These are phyloP conservation scores for Fusarium irregulare DNA, from an alignment of 2,329 filamentous ascomycete genomes.

Conservation along the genomic window DNA sequence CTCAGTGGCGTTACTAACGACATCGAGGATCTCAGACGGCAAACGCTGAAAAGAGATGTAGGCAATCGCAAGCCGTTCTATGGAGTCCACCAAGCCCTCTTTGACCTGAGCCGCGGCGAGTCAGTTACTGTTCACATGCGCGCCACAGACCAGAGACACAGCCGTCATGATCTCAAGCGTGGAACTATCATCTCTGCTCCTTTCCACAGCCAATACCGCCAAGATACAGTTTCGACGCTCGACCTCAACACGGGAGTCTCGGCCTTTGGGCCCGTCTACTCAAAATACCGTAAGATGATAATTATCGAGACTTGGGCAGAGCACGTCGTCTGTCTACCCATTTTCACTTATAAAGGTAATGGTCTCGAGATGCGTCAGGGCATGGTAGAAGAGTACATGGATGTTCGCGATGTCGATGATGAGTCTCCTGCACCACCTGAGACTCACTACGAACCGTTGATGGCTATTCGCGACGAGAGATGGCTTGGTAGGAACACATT, in stretches of 20 bases:
- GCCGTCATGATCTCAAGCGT: not conserved
- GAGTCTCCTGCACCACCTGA: not conserved
- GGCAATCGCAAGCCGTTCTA: constrained; percentile 10
- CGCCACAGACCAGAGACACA: not conserved
- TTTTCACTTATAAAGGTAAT: constrained; percentile 36
- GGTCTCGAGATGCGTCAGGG: constrained; percentile 23
- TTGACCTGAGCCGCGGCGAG: constrained; percentile 14
- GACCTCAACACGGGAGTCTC: constrained; percentile 23
- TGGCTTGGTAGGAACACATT: constrained; percentile 22
- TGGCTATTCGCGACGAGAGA: not conserved
- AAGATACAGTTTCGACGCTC: not conserved
- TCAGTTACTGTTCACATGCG: constrained; percentile 21
- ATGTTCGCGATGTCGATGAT: constrained; percentile 29
- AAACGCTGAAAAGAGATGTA: constrained; percentile 1
- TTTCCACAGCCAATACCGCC: constrained; percentile 24
- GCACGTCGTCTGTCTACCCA: constrained; percentile 33
- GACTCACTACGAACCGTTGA: not conserved
- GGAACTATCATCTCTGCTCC: constrained; percentile 39
- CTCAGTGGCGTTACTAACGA: not conserved
- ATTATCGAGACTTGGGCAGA: constrained; percentile 35
- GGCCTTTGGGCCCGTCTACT: constrained; percentile 31
- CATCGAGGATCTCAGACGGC: not conserved
- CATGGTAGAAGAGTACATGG: constrained; percentile 33
- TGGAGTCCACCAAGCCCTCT: constrained; percentile 15
- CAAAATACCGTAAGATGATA: constrained; percentile 44